phyloP scores from a whole-genome alignment of 495 filamentous ascomycete genomes.

The Bryoglossum gracile region DNA sequence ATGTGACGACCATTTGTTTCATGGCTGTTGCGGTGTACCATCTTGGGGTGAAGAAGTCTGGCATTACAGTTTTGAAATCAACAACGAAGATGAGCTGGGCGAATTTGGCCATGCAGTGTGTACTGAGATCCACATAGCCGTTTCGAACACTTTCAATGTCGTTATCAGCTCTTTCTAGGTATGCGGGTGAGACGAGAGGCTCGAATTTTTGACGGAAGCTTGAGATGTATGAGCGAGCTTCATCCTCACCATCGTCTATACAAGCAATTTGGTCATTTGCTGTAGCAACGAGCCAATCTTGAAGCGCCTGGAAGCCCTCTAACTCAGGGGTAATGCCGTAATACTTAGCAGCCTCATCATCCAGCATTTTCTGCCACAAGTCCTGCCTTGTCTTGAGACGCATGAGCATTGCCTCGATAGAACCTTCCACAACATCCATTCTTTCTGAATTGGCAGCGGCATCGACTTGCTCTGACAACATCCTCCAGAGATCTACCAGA shows the following conservation, averaged over 20 bases:
- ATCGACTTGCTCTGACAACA: constrained; percentile 85
- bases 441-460: constrained; percentile 75
- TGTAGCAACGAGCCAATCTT: constrained; percentile 93
- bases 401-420: constrained; percentile 89
- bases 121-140: constrained; percentile 89
- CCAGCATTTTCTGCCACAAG: constrained; percentile 78
- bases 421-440: constrained; percentile 81
- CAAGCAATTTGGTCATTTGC: constrained; percentile 98
- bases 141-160: constrained; percentile 72
- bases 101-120: constrained; percentile 81
- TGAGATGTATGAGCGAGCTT: constrained; percentile 67
- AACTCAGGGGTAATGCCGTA: constrained; percentile 52
- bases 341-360: constrained; percentile 75
- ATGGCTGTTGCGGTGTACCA: constrained; percentile 83
- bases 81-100: constrained; percentile 75
- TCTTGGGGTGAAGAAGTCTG: constrained; percentile 80
- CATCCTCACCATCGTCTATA: constrained; percentile 80
- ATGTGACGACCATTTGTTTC: constrained; percentile 83
- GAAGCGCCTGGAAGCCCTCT: constrained; percentile 72
- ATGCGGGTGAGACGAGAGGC: constrained; percentile 69
- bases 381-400: constrained; percentile 72
- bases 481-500: constrained; percentile 90
- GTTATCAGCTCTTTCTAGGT: constrained; percentile 60
- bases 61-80: constrained; percentile 74
- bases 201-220: constrained; percentile 74